Evolutionary conservation across 768 basidiomycete species (phyloP), one percentile per base, ranked within the genome.

Genomic region (Auricularia sp.): DNA sequence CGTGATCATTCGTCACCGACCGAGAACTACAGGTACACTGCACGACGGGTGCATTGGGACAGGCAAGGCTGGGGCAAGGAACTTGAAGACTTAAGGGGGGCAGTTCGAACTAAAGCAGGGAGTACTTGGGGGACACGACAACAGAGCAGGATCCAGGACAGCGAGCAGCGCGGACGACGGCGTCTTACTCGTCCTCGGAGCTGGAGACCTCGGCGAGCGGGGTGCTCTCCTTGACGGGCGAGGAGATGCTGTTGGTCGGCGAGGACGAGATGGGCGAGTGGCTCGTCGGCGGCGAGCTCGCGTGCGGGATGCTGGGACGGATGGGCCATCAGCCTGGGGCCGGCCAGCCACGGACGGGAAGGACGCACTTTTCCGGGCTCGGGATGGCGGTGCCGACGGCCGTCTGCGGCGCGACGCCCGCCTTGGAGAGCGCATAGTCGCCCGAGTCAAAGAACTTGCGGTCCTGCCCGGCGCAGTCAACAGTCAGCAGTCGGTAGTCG

Each of bases 391-490:
- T 98, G 35, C 97, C 97, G 64, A 98, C 93, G 2, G 85, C 82
- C 67, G 82, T 90, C 74, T 92, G 91, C 60, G 91, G 87, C n/a
- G 88, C 82, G 59, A 89, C 87, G 34, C 97, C 56, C 2, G 97
- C 97, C 76, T 98, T 98, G 61, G 93, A 93, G 68, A 99, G 81
- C 36, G 95, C 95, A 72, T 98, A 98, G 75, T 99, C 97, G 65
- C 97, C 97, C 64, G 96, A 98, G 77, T 98, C 97, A 75, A 99
- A 99, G 79, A 93, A 99, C 77, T 98, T 98, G 71, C 97, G 91
- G 73, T 99, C 96, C 95, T 98, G 69, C 43, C 29, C 62, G 64
- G 71, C 61, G 67, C 67, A 67, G 64, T 63, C 12, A 8, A 14
- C 12, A 14, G 39, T 42, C 39, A 42, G 43, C 68, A 61, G 44